These are phyloP conservation scores for Starmerella scarabaei DNA, from an alignment of 805 yeast genomes.

Conservation along the genomic window DNA sequence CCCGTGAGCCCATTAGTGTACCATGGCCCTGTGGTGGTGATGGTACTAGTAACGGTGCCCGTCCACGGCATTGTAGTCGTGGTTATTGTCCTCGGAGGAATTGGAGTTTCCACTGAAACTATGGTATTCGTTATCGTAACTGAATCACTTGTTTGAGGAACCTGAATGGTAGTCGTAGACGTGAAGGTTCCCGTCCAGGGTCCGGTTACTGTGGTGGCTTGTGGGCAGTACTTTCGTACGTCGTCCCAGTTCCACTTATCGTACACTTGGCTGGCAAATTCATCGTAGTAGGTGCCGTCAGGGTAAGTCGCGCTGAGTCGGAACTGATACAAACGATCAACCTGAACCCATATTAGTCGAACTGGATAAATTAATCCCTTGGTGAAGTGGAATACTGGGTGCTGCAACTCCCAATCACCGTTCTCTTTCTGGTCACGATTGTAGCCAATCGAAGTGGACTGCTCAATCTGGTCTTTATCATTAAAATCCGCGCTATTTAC, in stretches of 20 bases:
- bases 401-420: neutral
- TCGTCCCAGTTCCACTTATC: neutral
- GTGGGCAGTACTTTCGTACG: neutral
- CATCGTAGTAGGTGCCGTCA: neutral
- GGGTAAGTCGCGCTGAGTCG: neutral
- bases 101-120: constrained; percentile 1
- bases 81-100: neutral
- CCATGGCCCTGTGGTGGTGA: too few relatives aligned
- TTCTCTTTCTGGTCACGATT: too few relatives aligned
- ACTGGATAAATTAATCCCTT: too few relatives aligned
- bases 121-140: neutral
- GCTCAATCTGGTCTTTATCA: neutral
- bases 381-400: neutral
- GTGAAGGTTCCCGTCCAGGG: constrained; percentile 2
- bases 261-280: neutral
- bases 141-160: neutral
- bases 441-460: neutral
- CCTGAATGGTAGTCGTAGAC: neutral
- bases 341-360: neutral
- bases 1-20: neutral
- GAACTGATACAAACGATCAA: neutral
- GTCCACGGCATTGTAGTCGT: too few relatives aligned
- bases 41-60: neutral
- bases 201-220: neutral
- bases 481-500: neutral